Conservation (phyloP, 805 yeast genomes). For the Candida schatavii region DNA sequence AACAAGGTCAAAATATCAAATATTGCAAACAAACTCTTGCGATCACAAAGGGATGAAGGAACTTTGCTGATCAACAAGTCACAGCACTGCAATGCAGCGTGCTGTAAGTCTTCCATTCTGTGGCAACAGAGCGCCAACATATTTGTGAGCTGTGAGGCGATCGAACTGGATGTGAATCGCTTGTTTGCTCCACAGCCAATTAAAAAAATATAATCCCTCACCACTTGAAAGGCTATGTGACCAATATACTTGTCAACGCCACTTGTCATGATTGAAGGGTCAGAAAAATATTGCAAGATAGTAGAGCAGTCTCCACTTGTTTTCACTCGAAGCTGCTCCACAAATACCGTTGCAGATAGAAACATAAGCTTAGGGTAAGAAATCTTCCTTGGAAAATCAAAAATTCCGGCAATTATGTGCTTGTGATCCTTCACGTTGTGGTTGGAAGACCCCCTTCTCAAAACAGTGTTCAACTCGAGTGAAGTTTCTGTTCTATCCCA, state of each 20-base stretch:
- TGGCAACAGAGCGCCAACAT: slow-evolving; percentile 74
- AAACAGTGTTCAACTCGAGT: slow-evolving; percentile 84
- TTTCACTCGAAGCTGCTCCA: slow-evolving; percentile 76
- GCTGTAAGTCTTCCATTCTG: slow-evolving; percentile 70
- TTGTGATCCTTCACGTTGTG: slow-evolving; percentile 75
- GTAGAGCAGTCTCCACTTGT: slow-evolving; percentile 74
- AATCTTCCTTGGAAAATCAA: slow-evolving; percentile 49
- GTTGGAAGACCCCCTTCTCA: slow-evolving; percentile 85
- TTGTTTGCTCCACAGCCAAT: slow-evolving; percentile 53
- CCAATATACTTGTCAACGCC: slow-evolving; percentile 70
- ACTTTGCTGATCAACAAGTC: slow-evolving; percentile 60
- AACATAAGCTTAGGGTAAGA: slow-evolving; percentile 84
- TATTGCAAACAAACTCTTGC: slow-evolving; percentile 67
- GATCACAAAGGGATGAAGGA: slow-evolving; percentile 80
- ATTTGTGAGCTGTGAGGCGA: slow-evolving; percentile 65
- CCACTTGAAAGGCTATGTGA: slow-evolving; percentile 57
- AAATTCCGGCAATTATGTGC: slow-evolving; percentile 50
- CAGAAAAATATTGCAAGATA: slow-evolving; percentile 76
- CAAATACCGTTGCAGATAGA: slow-evolving; percentile 72
- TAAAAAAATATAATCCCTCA: slow-evolving; percentile 52
- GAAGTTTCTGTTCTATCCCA: slow-evolving; percentile 88
- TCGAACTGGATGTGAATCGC: slow-evolving; percentile 53
- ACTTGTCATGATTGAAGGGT: slow-evolving; percentile 67
- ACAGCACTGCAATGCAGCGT: slow-evolving; percentile 75
- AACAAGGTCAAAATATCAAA: slow-evolving; percentile 77